These are phyloP conservation scores for Cantharellus cinnabarinus DNA, from an alignment of 768 basidiomycete genomes.

Conservation along the genomic window DNA sequence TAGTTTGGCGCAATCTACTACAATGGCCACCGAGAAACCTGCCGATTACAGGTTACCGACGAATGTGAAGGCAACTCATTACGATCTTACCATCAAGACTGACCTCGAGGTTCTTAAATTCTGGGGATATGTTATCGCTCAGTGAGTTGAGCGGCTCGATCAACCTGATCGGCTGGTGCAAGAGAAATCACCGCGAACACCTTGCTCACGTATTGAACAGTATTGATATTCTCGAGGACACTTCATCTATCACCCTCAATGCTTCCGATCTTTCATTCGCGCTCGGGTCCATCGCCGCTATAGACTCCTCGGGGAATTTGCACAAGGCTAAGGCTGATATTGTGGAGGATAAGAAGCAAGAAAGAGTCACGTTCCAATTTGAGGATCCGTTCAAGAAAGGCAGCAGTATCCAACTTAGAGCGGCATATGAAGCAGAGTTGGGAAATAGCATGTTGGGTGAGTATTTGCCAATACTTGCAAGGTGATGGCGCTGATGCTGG, in stretches of 20 bases:
- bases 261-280: conserved; percentile 37
- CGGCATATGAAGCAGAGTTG: conserved; percentile 48
- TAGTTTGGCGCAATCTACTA: neutral
- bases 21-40: neutral
- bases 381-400: conserved; percentile 38
- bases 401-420: conserved; percentile 46
- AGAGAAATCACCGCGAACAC: too few relatives aligned
- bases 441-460: conserved; percentile 51
- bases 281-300: conserved; percentile 28
- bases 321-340: conserved; percentile 23
- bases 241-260: conserved; percentile 45
- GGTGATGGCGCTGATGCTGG: too few relatives aligned
- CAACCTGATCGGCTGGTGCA: neutral
- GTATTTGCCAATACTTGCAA: conserved; percentile 5
- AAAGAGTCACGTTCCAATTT: conserved; percentile 46
- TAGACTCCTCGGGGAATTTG: conserved; percentile 29
- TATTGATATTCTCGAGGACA: conserved; percentile 40
- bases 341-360: conserved; percentile 36
- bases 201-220: conserved; percentile 18
- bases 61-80: conserved; percentile 14
- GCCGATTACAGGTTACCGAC: conserved; percentile 7
- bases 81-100: conserved; percentile 20
- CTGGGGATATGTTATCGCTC: conserved; percentile 52
- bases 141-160: conserved; percentile 22
- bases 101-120: conserved; percentile 58